Percentiles rank a stretch among this genome's conserved stretches.
Conservation (phyloP, 192 early-diverging fungal genomes). For the Backusella sp. region DNA sequence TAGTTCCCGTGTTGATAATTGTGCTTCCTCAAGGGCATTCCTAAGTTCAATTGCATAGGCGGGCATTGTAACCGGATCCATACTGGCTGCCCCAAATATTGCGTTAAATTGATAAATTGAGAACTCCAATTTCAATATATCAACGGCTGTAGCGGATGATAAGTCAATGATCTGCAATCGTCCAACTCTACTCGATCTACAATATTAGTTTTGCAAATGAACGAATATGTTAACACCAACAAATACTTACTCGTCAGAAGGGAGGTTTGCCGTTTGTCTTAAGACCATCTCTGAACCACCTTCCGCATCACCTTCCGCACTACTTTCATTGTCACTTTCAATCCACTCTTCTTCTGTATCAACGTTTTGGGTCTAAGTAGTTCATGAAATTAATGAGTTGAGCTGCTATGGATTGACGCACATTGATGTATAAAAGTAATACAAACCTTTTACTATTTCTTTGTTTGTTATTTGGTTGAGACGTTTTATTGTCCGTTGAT, state of each 20-base stretch:
- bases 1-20: not conserved
- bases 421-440: too few species aligned
- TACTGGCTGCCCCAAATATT: not conserved
- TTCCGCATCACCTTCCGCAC: not conserved
- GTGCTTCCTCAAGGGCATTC: not conserved
- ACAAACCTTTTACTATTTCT: too few species aligned
- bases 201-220: not conserved
- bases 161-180: not conserved
- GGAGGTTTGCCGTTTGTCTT: not conserved
- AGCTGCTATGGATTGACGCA: too few species aligned
- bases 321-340: too few species aligned
- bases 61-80: too few species aligned
- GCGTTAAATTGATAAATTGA: constrained; percentile 4
- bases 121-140: constrained; percentile 5
- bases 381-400: too few species aligned
- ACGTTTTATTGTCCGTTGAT: too few species aligned
- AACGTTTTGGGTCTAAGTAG: too few species aligned
- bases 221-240: not conserved
- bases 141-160: not conserved
- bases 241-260: not conserved
- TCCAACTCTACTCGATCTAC: too few species aligned
- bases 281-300: not conserved
- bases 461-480: too few species aligned
- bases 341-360: not conserved
- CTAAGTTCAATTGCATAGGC: too few species aligned